Evolutionary conservation across 192 early-diverging fungal species (phyloP), one percentile per base, ranked within the genome.

Genomic region (Coemansia sp.): DNA sequence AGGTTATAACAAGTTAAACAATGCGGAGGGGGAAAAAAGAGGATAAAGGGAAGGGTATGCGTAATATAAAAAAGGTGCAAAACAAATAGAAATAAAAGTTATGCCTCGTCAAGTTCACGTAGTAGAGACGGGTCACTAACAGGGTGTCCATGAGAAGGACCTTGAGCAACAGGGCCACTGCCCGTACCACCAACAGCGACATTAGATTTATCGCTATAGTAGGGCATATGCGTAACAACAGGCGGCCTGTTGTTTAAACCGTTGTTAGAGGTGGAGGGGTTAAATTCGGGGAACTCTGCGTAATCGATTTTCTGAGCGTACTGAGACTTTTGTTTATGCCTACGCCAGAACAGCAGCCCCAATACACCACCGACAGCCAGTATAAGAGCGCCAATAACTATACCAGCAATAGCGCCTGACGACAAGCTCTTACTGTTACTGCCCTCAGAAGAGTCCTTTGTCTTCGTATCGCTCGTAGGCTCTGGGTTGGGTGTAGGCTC

Each of bases 261-360:
- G 66, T 67, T 67, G 47, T 73, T 73, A 8, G 72, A 73, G 5
- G 38, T 31, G 18, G 80, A 77, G 12, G 80, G 80, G 59, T 75
- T 83, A 52, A 72, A 83, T 33, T 83, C 80, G 18, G 76, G 72
- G 60, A 77, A 83, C 67, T 83, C 80, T 8, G 76, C 46, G 44
- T 83, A 83, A 33, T 78, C 70, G 13, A 75, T 55, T 63, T 83
- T 83, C 4, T 68, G 36, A 15, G 76, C 61, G n/a, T 73, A 77
- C 70, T 72, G 68, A 3, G 76, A 64, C 70, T 78, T 78, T 34
- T 83, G 76, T 63, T 70, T 46, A 52, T 78, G 76, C 8, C 80
- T 70, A 34, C 80, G 72, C 80, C 80, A 83, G 60, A 83, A 83
- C 80, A 83, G 40, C 2, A 70, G 68, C 16, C 73, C 76, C 3